Base-by-base conservation (phyloP, 495 filamentous ascomycete species). In the Podospora pseudoanserina region DNA sequence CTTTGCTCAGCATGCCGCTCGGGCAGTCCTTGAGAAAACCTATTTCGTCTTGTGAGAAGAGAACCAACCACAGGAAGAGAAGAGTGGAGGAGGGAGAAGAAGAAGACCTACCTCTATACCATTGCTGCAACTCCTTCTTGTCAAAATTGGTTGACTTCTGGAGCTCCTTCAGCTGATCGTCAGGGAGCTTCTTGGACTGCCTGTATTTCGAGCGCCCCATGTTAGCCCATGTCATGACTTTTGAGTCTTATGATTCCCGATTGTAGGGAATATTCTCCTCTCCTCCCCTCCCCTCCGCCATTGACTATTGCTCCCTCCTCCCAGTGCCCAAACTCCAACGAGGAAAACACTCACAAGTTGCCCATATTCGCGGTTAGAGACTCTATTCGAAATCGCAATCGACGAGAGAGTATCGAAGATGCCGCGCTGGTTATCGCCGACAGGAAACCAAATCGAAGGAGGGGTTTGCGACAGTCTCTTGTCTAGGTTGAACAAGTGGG, bases 121-220 rank as follows among this genome's bases (percentile, higher is more conserved):
- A 99, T 91, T 98, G 96, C 79, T 99, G 95, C 72, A 99, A 81
- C 80, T 99, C 95, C 83, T 98, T 99, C 89, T 97, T 97, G 83
- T 99, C 95, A 75, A 99, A 99, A 80, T 97, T 92, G 26, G 95
- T 99, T 64, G 92, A 91, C 83, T 90, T 92, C 77, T 97, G 94
- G 72, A 99, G 88, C 81, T 99, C 95, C 63, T 87, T 88, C 71
- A 99, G 89, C 83, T 98, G 93, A 76, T 96, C 88, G 73, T 93
- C 92, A 55, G 93, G 96, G 74, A 99, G 91, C 83, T 97, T 99
- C 83, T 98, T 99, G 49, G 91, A 94, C 80, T 95, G 92, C 76
- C 92, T 96, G 65, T 44, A 63, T 39, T 58, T 18, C 39, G 15
- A 49, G 39, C 5, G 39, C 39, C 2, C 7, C 39, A 49, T 49